Percentiles rank a stretch among this genome's conserved stretches.
Conservation (phyloP, 148 eudicot species). For the Nepenthes gracilis region DNA sequence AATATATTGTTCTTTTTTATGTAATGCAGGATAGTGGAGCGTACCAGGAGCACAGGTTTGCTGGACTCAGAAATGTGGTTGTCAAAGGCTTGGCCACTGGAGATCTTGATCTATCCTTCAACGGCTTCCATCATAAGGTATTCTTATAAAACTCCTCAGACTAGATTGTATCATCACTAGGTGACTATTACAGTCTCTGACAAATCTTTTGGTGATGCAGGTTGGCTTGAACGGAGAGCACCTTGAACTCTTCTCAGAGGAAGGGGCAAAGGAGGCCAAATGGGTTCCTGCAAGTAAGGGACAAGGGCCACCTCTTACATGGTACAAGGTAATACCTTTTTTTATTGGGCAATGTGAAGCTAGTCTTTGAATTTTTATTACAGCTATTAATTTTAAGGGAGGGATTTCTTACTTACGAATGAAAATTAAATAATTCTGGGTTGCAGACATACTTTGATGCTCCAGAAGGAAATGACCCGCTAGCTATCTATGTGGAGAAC, state of each 20-base stretch:
- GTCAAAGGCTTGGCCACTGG: conserved; percentile 43
- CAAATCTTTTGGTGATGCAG: conserved; percentile 5
- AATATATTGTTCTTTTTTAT: neutral
- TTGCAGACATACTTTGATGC: conserved; percentile 42
- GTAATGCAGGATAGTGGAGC: conserved; percentile 49
- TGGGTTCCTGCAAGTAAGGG: conserved; percentile 22
- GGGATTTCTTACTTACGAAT: neutral
- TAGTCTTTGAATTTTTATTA: neutral
- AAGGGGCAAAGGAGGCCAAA: conserved; percentile 23
- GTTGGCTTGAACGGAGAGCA: conserved; percentile 40
- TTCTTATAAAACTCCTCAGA: neutral
- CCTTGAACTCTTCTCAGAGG: conserved; percentile 25
- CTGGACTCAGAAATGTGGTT: conserved; percentile 29
- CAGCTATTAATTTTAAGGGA: no score
- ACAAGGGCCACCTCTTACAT: conserved; percentile 27
- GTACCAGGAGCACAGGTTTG: conserved; percentile 52
- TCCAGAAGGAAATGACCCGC: conserved; percentile 36
- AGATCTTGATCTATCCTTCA: conserved; percentile 35
- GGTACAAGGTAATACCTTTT: conserved; percentile 40
- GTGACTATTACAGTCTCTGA: neutral
- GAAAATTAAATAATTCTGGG: neutral
- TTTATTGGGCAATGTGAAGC: neutral
- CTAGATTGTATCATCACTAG: neutral
- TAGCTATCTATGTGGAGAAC: conserved; percentile 25
- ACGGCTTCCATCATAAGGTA: conserved; percentile 40